Conservation (phyloP, 208 protist genomes). For the Trypanosoma platydactyli region DNA sequence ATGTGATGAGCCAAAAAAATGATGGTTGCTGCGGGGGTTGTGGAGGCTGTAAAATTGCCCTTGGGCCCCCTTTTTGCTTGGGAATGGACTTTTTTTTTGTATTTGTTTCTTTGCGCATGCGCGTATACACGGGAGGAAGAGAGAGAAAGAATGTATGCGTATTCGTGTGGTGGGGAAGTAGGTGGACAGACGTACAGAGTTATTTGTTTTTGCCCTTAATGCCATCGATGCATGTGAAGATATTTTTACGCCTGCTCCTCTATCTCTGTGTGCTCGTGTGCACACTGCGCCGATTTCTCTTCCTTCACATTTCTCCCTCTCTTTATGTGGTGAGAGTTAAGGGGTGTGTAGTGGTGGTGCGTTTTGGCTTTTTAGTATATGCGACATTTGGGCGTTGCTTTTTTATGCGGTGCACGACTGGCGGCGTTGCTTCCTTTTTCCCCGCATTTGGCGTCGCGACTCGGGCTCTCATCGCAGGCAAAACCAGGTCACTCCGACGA, state of each 20-base stretch:
- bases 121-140: not conserved
- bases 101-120: not conserved
- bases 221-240: too few relatives aligned
- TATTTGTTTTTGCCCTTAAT: too few relatives aligned
- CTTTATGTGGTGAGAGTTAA: not conserved
- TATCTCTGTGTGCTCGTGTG: too few relatives aligned
- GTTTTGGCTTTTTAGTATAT: constrained; percentile 3
- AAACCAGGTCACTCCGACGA: constrained; percentile 45
- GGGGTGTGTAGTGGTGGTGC: constrained; percentile 4
- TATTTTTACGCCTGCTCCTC: too few relatives aligned
- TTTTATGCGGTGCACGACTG: not conserved
- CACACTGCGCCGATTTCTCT: not conserved
- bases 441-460: not conserved
- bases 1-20: too few relatives aligned
- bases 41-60: too few relatives aligned
- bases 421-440: too few relatives aligned
- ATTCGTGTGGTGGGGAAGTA: too few relatives aligned
- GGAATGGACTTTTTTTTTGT: constrained; percentile 16
- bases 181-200: too few relatives aligned
- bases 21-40: too few relatives aligned
- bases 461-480: not conserved
- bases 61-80: too few relatives aligned
- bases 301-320: not conserved
- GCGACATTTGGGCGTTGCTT: not conserved
- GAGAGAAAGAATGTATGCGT: too few relatives aligned